A percentile compares a stretch with the other conserved stretches of the same genome.
phyloP scores from a whole-genome alignment of 257 asterid species.

The Solanum lignicaule region DNA sequence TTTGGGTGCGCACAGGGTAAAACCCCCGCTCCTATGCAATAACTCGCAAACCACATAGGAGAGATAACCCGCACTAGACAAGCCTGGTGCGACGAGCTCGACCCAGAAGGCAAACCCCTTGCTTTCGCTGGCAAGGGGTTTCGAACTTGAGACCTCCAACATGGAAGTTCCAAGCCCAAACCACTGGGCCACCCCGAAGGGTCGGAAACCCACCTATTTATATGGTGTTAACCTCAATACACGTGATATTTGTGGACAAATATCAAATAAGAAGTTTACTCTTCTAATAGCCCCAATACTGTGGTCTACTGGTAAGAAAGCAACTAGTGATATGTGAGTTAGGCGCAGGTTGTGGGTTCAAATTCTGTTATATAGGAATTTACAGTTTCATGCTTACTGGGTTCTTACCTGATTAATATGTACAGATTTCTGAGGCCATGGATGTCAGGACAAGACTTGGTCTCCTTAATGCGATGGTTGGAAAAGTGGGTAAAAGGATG shows the following conservation, averaged over 20 bases:
- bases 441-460: constrained; percentile 87
- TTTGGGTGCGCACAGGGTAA: too few relatives aligned
- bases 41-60: too few relatives aligned
- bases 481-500: constrained; percentile 97
- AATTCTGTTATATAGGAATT: neutral
- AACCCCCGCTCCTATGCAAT: too few relatives aligned
- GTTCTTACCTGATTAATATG: constrained; percentile 10
- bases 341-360: neutral
- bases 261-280: neutral
- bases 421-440: constrained; percentile 83
- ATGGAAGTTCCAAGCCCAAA: too few relatives aligned
- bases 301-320: neutral
- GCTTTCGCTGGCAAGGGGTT: too few relatives aligned
- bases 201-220: neutral
- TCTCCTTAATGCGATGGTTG: constrained; percentile 89
- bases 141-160: too few relatives aligned
- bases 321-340: neutral
- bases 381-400: constrained; percentile 3
- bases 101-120: too few relatives aligned
- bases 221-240: neutral
- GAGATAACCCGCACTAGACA: too few relatives aligned
- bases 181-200: too few relatives aligned
- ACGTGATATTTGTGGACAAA: neutral
- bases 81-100: too few relatives aligned
- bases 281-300: neutral